Evolutionary conservation across 2,329 filamentous ascomycete species (phyloP).

Genomic region (Microdochium bolleyi): DNA sequence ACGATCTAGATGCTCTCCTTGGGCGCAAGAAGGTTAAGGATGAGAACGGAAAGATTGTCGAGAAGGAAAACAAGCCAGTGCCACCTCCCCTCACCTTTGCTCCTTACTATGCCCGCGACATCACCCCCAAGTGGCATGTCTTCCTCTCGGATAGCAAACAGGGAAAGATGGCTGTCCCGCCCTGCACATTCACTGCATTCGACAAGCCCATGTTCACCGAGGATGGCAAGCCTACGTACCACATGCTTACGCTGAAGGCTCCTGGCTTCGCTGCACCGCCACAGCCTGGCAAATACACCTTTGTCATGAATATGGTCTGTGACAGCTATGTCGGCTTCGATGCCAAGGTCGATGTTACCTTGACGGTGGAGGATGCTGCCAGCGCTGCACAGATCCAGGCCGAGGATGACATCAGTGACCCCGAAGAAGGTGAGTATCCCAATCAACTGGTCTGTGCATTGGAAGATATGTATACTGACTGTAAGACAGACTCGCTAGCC

Average conservation of each 20-base stretch:
- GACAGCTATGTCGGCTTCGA: slow-evolving; percentile 96
- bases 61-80: slow-evolving; percentile 52
- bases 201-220: slow-evolving; percentile 80
- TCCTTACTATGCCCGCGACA: slow-evolving; percentile 82
- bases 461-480: slow-evolving; percentile 12
- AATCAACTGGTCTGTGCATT: too few species aligned
- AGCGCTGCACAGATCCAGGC: slow-evolving; percentile 74
- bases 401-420: slow-evolving; percentile 95
- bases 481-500: slow-evolving; percentile 66
- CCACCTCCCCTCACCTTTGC: slow-evolving; percentile 83
- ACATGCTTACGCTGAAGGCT: slow-evolving; percentile 93
- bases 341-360: slow-evolving; percentile 80
- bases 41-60: slow-evolving; percentile 45
- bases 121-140: slow-evolving; percentile 86
- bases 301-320: slow-evolving; percentile 87
- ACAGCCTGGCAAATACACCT: slow-evolving; percentile 86
- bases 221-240: slow-evolving; percentile 79
- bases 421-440: slow-evolving; percentile 75
- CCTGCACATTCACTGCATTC: slow-evolving; percentile 90
- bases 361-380: slow-evolving; percentile 81
- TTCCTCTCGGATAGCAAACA: slow-evolving; percentile 93
- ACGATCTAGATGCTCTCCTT: slow-evolving; percentile 78
- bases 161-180: slow-evolving; percentile 91
- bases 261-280: slow-evolving; percentile 86
- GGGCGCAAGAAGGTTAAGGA: slow-evolving; percentile 64